A percentile compares a stretch with the other conserved stretches of the same genome.
Evolutionary conservation across 148 eudicot species (phyloP).

Genomic region (Fallopia convolvulus): DNA sequence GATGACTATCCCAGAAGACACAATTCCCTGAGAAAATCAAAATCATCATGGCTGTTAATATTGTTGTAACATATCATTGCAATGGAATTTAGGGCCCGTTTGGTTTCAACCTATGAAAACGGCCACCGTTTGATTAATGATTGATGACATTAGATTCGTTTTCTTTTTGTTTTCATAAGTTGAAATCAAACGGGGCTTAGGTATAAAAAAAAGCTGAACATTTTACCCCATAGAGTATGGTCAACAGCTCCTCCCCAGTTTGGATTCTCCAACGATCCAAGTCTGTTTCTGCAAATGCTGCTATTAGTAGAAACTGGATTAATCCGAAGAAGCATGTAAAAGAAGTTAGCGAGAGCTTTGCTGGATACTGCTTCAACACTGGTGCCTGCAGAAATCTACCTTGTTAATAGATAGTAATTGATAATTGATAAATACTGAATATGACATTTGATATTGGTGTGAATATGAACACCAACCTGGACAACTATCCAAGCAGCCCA

Average conservation of each 20-base stretch:
- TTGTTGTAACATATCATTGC: background rate
- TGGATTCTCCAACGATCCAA: conserved; percentile 49
- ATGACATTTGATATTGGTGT: background rate
- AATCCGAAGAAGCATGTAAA: conserved; percentile 76
- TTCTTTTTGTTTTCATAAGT: too few relatives aligned
- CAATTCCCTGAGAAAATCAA: conserved; percentile 39
- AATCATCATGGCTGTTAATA: background rate
- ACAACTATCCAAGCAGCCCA: conserved; percentile 93
- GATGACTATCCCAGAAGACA: conserved; percentile 65
- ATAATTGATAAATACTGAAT: background rate
- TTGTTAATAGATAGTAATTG: background rate
- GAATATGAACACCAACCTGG: conserved; percentile 23
- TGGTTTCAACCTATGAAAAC: too few relatives aligned
- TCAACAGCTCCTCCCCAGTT: conserved; percentile 50
- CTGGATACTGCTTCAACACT: conserved; percentile 74
- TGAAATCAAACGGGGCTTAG: too few relatives aligned
- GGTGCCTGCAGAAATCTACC: conserved; percentile 41
- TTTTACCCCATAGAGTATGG: conserved; percentile 59
- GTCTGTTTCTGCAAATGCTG: conserved; percentile 59
- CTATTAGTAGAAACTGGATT: conserved; percentile 53
- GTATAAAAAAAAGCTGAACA: too few relatives aligned
- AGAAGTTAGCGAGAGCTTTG: conserved; percentile 65
- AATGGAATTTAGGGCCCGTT: background rate
- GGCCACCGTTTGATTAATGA: too few relatives aligned
- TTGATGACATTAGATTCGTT: too few relatives aligned